Conservation (phyloP, 1,284 basidiomycete species). For the Crepidotus sp. region DNA sequence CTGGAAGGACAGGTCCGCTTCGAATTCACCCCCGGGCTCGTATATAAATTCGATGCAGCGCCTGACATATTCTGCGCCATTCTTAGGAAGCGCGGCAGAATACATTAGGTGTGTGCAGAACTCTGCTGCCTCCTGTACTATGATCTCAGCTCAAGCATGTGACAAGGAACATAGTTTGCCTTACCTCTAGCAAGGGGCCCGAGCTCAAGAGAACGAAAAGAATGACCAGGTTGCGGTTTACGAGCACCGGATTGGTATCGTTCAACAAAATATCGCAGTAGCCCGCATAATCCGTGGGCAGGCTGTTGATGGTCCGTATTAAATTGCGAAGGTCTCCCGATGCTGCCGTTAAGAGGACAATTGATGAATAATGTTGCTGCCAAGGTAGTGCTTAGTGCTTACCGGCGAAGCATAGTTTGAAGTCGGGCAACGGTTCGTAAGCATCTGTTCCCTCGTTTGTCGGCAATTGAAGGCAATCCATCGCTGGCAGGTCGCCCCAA, state of each 20-base stretch:
- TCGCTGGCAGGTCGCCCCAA: conserved; percentile 25
- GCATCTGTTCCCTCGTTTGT: conserved; percentile 24
- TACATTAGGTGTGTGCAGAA: conserved; percentile 15
- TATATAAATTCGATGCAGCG: conserved; percentile 27
- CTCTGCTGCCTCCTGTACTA: conserved; percentile 17
- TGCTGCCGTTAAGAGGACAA: conserved; percentile 19
- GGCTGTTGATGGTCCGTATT: conserved; percentile 28
- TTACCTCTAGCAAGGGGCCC: conserved; percentile 29
- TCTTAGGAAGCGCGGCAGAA: conserved; percentile 15
- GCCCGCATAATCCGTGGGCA: conserved; percentile 29
- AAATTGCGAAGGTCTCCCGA: conserved; percentile 30
- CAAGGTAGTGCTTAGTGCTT: neutral
- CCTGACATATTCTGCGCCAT: conserved; percentile 11
- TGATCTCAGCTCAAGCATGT: neutral
- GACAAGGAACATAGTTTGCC: neutral
- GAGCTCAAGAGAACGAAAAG: conserved; percentile 29
- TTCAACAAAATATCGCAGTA: conserved; percentile 30
- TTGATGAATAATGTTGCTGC: neutral
- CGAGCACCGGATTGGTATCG: conserved; percentile 26
- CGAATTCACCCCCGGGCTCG: conserved; percentile 21
- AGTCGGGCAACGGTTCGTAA: conserved; percentile 19
- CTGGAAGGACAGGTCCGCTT: conserved; percentile 30
- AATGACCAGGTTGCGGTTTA: conserved; percentile 31
- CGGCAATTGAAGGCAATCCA: conserved; percentile 25
- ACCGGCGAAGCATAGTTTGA: conserved; percentile 33